phyloP scores from a whole-genome alignment of 306 rosid species.

The Cucurbita maxima region DNA sequence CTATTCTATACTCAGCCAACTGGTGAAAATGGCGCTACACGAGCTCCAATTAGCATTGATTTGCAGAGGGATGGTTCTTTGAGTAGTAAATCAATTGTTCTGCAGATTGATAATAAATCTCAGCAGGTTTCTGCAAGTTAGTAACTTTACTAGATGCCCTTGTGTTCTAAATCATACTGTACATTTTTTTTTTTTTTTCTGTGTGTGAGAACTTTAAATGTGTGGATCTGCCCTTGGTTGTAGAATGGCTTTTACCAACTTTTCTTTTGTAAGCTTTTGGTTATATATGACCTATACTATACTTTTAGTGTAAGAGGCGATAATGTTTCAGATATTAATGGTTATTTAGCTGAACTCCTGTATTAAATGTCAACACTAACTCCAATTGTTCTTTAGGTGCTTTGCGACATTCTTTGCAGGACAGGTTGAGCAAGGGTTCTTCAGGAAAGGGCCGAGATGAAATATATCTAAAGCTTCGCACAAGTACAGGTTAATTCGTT shows the following conservation, averaged over 20 bases:
- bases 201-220: background rate
- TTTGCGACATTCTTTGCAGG: conserved; percentile 84
- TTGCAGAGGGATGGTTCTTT: conserved; percentile 71
- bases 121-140: conserved; percentile 96
- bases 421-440: conserved; percentile 66
- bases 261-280: background rate
- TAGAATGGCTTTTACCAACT: background rate
- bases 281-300: background rate
- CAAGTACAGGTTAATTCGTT: conserved; percentile 69
- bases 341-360: background rate
- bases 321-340: background rate
- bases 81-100: conserved; percentile 83
- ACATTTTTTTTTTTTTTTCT: background rate
- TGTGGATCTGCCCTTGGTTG: background rate
- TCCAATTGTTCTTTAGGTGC: conserved; percentile 43
- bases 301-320: background rate
- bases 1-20: conserved; percentile 57
- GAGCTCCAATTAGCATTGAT: conserved; percentile 88
- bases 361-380: conserved; percentile 3
- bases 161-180: background rate
- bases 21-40: conserved; percentile 95
- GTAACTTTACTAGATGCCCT: conserved; percentile 11
- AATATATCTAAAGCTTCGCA: conserved; percentile 77
- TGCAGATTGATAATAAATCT: conserved; percentile 88
- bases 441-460: conserved; percentile 71